Percentiles rank a stretch among this genome's conserved stretches.
Evolutionary conservation across 73 alveolate genomes (phyloP).

Genomic region (Paramecium sexaurelia): DNA sequence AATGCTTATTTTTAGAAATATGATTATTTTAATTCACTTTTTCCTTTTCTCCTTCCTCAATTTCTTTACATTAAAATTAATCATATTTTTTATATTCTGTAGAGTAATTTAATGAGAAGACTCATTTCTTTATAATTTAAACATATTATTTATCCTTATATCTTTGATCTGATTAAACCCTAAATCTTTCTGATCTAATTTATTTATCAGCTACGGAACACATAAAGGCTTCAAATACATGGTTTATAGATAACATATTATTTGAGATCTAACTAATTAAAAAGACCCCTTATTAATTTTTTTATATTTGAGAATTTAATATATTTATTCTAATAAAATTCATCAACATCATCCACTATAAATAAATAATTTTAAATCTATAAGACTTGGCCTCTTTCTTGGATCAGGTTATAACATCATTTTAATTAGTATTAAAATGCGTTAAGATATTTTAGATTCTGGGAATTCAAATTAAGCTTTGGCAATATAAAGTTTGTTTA

Average conservation of each 20-base stretch:
- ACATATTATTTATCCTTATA: neutral
- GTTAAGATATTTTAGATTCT: neutral
- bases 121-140: neutral
- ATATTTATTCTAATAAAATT: neutral
- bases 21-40: neutral
- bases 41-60: neutral
- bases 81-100: neutral
- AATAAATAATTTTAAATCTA: neutral
- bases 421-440: neutral
- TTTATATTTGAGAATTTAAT: neutral
- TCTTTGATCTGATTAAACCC: neutral
- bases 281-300: neutral
- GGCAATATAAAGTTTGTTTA: neutral
- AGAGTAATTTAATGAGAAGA: constrained; percentile 13
- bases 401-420: neutral
- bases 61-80: neutral
- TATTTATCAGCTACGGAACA: neutral
- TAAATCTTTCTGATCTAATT: neutral
- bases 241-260: neutral
- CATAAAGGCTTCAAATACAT: neutral
- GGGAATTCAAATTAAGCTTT: constrained; percentile 3
- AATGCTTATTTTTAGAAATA: neutral
- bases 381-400: neutral
- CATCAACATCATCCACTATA: neutral
- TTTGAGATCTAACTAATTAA: neutral